A percentile compares a stretch with the other conserved stretches of the same genome.
Conservation (phyloP, 768 basidiomycete species). For the Mycena indigotica region DNA sequence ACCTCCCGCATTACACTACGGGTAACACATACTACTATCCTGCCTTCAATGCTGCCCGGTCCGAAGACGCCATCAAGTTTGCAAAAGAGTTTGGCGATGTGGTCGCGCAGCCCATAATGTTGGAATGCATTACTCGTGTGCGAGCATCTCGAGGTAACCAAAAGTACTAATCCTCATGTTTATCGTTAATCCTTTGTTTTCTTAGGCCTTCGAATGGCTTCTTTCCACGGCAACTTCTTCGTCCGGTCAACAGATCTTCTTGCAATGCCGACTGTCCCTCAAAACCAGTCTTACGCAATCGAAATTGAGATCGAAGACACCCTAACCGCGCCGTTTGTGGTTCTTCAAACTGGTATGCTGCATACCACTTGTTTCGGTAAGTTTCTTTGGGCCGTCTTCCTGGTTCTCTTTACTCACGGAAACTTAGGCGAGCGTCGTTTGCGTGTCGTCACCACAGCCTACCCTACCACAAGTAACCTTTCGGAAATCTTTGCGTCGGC, state of each 20-base stretch:
- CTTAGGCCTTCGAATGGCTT: slow-evolving; percentile 87
- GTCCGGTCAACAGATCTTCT: slow-evolving; percentile 95
- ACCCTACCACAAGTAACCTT: slow-evolving; percentile 85
- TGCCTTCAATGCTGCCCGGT: slow-evolving; percentile 91
- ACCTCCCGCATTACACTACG: slow-evolving; percentile 94
- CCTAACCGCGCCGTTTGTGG: slow-evolving; percentile 86
- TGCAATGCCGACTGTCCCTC: slow-evolving; percentile 95
- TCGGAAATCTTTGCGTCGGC: slow-evolving; percentile 90
- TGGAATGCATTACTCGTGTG: slow-evolving; percentile 97
- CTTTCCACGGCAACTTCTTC: slow-evolving; percentile 99
- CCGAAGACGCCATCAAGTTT: slow-evolving; percentile 97
- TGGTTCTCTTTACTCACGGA: neutral
- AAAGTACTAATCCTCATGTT: neutral
- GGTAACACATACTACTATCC: slow-evolving; percentile 99
- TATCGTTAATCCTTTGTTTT: slow-evolving; percentile 6
- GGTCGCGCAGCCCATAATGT: slow-evolving; percentile 89
- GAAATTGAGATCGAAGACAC: slow-evolving; percentile 96
- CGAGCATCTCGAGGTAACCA: slow-evolving; percentile 89
- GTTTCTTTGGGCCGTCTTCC: slow-evolving; percentile 17
- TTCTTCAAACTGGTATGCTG: slow-evolving; percentile 91
- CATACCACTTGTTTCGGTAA: slow-evolving; percentile 91
- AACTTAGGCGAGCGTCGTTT: slow-evolving; percentile 86
- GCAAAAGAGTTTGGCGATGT: slow-evolving; percentile 96
- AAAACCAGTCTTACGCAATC: slow-evolving; percentile 94
- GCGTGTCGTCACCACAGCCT: slow-evolving; percentile 84